Evolutionary conservation across 768 basidiomycete species (phyloP), one percentile per base, ranked within the genome.

Genomic region (Tricholoma terreum): DNA sequence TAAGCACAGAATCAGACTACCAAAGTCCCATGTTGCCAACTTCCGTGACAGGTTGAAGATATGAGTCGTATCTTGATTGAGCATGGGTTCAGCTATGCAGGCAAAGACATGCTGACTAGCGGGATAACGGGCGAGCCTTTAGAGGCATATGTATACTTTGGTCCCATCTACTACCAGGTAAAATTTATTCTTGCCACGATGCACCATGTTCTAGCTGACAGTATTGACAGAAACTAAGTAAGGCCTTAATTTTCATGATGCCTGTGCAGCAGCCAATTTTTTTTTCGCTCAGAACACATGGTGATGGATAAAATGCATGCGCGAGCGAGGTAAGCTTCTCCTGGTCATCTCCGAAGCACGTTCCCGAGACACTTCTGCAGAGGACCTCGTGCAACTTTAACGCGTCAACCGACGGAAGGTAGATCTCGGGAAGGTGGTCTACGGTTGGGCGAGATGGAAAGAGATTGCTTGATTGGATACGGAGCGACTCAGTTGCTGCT

Each of bases 271-370:
- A 50, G 49, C 63, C n/a, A 65, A 61, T 64, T 53, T 61, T 58
- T 54, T 40, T 38, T 21, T 57, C 19, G 12, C 59, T 38, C 63
- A 90, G 87, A 95, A 78, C 95, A 96, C 76, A 98, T 98, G 96
- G 96, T 98, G 51, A 90, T 98, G 88, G 97, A 99, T 80, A 99
- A 99, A 80, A 99, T 99, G 97, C 97, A 99, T 65, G 97, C 97
- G 62, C 88, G 97, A 57, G 94, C 97, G 51, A 89, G 93, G 92
- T 88, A 71, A 65, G 80, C 65, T 51, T 59, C 56, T 36, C 45
- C 56, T 54, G 24, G 22, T 38, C 31, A 51, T 45, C 52, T 52
- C 50, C 52, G 42, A 53, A 17, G 5, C 30, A 40, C n/a, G 38
- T 27, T 56, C 34, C 27, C 46, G 35, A 63, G 56, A 63, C 55